Evolutionary conservation across 495 filamentous ascomycete species (phyloP), one percentile per base, ranked within the genome.

Genomic region (Neurospora sp.): DNA sequence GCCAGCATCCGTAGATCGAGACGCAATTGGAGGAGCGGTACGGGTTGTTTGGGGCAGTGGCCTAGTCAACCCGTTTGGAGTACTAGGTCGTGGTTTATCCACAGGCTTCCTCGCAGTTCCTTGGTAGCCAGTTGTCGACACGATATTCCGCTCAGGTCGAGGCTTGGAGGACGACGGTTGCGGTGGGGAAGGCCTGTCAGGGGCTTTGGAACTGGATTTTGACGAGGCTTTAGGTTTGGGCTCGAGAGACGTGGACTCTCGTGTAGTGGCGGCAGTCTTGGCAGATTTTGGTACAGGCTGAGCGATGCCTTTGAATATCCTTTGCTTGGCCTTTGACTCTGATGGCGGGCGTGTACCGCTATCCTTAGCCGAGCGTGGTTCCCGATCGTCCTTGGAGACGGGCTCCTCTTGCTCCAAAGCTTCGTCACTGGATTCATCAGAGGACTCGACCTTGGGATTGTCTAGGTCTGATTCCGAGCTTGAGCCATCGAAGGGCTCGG

Each of bases 71-170:
- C 70, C 39, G 40, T 71, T 46, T 48, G 27, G 3, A 31, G 18
- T 44, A 31, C 10, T 35, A 27, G 71, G 18, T 48, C 71, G 38
- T 2, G 73, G 18, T 62, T 71, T 74, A 41, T 72, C 5, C 70
- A 38, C 38, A 46, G 16, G 39, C 41, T 42, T 80, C 39, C 77
- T 75, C 12, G 79, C 78, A 12, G 80, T 81, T 37, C 80, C 80
- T 39, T 79, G 76, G 46, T 82, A 82, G 23, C 77, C 77, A 44
- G 77, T 80, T 16, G 72, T 39, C 16, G 75, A 71, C 16, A 35
- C 27, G 5, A 69, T 5, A 66, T 39, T n/a, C 16, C 42, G 39
- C 40, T 44, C 39, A 23, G 39, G 20, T 71, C 39, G 37, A 39
- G 39, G 54, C 14, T 37, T 66, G 14, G 27, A 66, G 14, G 54